These are phyloP conservation scores for Dactylorhiza incarnata DNA, from an alignment of 106 monocot species.

Conservation along the genomic window DNA sequence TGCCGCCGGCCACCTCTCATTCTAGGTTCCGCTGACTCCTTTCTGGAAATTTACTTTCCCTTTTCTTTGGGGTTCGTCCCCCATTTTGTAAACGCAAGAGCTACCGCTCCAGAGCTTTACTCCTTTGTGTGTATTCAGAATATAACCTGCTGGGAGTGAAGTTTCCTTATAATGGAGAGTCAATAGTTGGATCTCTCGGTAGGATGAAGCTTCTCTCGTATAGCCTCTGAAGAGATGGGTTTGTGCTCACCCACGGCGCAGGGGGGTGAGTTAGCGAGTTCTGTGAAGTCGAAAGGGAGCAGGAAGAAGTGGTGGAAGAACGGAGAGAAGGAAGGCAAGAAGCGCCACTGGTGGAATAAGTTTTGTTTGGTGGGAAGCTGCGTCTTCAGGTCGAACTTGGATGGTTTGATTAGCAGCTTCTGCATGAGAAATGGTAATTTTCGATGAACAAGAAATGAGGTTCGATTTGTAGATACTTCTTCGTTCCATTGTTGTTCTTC, in stretches of 20 bases:
- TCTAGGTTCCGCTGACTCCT: not conserved
- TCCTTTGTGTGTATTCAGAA: not conserved
- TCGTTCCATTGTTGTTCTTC: too few species aligned
- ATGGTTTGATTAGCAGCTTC: not conserved
- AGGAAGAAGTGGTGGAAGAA: not conserved
- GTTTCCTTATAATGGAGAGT: too few species aligned
- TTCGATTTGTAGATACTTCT: too few species aligned
- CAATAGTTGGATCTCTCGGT: not conserved
- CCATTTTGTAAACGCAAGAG: not conserved
- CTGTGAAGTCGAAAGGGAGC: not conserved
- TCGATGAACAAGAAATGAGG: not conserved
- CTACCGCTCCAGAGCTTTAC: not conserved
- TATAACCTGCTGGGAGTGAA: not conserved
- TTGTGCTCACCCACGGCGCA: not conserved
- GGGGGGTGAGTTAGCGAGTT: not conserved
- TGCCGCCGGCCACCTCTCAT: not conserved
- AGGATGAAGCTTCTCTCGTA: not conserved
- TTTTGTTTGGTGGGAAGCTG: not conserved
- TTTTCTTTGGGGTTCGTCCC: not conserved
- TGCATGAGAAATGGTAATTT: conserved; percentile 5
- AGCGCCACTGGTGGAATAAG: not conserved
- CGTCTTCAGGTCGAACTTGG: not conserved
- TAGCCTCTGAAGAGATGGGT: not conserved
- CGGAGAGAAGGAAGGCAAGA: not conserved
- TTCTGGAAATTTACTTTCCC: not conserved